Evolutionary conservation across 2,329 filamentous ascomycete species (phyloP).

Genomic region (Botrytis cinerea): DNA sequence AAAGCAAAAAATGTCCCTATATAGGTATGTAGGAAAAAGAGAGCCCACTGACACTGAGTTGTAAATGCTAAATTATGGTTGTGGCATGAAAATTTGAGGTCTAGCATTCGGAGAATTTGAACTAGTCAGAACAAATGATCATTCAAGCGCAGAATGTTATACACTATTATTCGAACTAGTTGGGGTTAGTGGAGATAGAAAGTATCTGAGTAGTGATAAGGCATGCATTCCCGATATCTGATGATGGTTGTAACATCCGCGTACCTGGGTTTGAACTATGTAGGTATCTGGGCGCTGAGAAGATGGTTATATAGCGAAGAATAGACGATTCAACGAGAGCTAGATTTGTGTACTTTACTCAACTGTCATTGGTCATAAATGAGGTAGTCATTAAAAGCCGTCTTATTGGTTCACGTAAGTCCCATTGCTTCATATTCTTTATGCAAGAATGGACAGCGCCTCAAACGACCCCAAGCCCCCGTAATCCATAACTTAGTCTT

Average conservation of each 20-base stretch:
- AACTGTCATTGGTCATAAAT: not conserved
- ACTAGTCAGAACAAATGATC: not conserved
- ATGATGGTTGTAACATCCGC: not conserved
- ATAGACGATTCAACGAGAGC: not conserved
- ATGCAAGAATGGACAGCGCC: not conserved
- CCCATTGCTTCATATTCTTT: not conserved
- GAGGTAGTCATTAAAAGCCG: not conserved
- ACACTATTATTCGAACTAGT: not conserved
- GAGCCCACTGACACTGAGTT: not conserved
- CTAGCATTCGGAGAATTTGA: not conserved
- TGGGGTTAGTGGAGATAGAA: not conserved
- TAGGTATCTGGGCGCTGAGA: not conserved
- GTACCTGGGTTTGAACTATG: not conserved
- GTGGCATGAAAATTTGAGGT: not conserved
- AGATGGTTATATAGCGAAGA: not conserved
- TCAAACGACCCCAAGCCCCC: not conserved
- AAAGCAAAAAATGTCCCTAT: not conserved
- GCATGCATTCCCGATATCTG: not conserved
- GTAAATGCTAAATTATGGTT: no score
- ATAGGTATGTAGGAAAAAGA: not conserved
- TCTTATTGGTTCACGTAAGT: no score
- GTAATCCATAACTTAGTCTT: not conserved
- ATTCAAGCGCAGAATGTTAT: not conserved
- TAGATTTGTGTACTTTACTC: not conserved
- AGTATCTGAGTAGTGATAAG: not conserved